Evolutionary conservation across 352 stramenopile species (phyloP), one percentile per base, ranked within the genome.

Genomic region (Phytophthora quininea): DNA sequence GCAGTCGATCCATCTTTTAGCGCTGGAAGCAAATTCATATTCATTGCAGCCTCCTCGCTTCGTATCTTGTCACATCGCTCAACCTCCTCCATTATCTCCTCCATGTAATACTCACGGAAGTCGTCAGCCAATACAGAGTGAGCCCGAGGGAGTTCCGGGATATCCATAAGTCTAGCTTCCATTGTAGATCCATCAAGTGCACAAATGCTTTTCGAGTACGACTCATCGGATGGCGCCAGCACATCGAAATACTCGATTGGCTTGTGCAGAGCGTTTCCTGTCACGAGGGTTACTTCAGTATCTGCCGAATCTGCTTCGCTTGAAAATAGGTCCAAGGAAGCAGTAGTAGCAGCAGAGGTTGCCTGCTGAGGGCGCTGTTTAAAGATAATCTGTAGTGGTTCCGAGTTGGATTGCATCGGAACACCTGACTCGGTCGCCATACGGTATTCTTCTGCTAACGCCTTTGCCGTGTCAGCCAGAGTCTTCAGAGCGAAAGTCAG

Each of bases 361-460:
- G 63, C 51, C 53, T 84, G 69, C 45, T 93, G 85, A 19, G 85
- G 84, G 30, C 88, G 83, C 49, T 94, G 88, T 63, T 94, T 94
- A 64, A 93, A 96, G 29, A 96, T 91, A 54, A 96, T 64, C 69
- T 96, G 88, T 32, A 93, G 69, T 33, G 86, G 88, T 43, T 83
- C 61, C 35, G 64, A 69, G 46, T 77, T 56, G 38, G 55, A 58
- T 3, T 60, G 69, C n/a, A 62, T 68, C 42, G 70, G 58, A 9
- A 74, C 43, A 43, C 71, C 63, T 49, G 77, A 74, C 30, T 86
- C 69, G 10, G 46, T 58, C 24, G 71, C 54, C 33, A 77, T 69
- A 15, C 71, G 73, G 56, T 87, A 80, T 29, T 86, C 68, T 24
- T 85, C 80, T 55, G 90, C 66, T 30, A 92, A 47, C 3, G 71